phyloP scores from a whole-genome alignment of 1,284 basidiomycete genomes.

The Trichosporon faecale region DNA sequence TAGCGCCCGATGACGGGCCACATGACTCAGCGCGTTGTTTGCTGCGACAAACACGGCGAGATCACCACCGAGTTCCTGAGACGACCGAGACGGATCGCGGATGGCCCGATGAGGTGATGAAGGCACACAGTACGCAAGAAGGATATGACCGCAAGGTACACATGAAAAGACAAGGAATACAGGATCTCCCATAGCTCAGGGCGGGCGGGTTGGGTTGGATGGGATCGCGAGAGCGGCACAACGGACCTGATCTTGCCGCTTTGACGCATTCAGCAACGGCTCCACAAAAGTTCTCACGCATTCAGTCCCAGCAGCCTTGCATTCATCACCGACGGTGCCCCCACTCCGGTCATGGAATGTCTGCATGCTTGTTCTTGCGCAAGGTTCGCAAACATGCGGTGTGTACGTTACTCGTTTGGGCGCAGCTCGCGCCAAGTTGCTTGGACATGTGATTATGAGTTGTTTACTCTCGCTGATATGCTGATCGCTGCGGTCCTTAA shows the following conservation, averaged over 20 bases:
- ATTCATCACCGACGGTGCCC: neutral
- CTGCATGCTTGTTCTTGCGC: neutral
- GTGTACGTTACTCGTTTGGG: neutral
- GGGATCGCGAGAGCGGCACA: too few relatives aligned
- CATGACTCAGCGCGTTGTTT: neutral
- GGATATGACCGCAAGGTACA: neutral
- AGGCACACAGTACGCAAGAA: neutral
- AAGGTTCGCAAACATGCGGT: neutral
- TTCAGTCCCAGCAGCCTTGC: neutral
- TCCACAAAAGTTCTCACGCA: slow-evolving; percentile 1
- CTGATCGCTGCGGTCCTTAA: neutral
- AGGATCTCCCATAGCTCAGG: neutral
- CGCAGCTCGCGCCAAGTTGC: neutral
- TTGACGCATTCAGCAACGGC: neutral
- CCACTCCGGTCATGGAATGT: neutral
- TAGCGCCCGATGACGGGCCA: neutral
- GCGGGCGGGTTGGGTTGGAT: neutral
- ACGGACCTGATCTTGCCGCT: neutral
- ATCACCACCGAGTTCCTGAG: neutral
- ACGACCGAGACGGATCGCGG: neutral
- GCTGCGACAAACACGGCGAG: neutral
- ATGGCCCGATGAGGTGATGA: neutral
- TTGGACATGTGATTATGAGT: neutral
- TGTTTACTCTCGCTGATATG: neutral
- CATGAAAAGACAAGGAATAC: slow-evolving; percentile 1